These are phyloP conservation scores for Carnegiea gigantea DNA, from an alignment of 179 eudicot genomes.

Conservation along the genomic window DNA sequence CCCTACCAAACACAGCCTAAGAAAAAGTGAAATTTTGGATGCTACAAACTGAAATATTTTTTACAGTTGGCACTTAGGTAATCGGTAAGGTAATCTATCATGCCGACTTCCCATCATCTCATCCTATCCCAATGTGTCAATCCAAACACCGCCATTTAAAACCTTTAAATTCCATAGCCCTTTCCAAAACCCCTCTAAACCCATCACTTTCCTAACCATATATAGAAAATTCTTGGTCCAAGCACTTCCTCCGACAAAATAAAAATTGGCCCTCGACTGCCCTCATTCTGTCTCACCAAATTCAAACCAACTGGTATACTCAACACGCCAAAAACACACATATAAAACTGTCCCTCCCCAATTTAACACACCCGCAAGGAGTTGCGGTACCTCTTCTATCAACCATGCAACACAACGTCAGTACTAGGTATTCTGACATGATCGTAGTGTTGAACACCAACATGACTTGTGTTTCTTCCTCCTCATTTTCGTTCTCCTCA, in stretches of 20 bases:
- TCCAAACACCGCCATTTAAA: background rate
- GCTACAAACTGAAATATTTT: background rate
- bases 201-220: background rate
- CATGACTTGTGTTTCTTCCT: background rate
- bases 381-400: background rate
- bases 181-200: background rate
- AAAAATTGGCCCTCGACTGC: background rate
- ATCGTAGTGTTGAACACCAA: slow-evolving; percentile 19
- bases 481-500: slow-evolving; percentile 9
- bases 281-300: slow-evolving; percentile 68
- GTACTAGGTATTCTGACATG: slow-evolving; percentile 20
- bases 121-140: background rate
- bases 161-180: background rate
- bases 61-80: slow-evolving; percentile 27
- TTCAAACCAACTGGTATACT: slow-evolving; percentile 35
- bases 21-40: no score
- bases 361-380: slow-evolving; percentile 29
- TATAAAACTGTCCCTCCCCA: background rate
- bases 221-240: slow-evolving; percentile 12
- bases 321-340: slow-evolving; percentile 33
- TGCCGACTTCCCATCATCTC: slow-evolving; percentile 30
- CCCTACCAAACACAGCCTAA: no score
- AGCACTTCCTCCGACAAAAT: background rate
- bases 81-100: slow-evolving; percentile 30
- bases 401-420: slow-evolving; percentile 21